phyloP scores from a whole-genome alignment of 768 basidiomycete genomes.

The Termitomyces bulborhizus region DNA sequence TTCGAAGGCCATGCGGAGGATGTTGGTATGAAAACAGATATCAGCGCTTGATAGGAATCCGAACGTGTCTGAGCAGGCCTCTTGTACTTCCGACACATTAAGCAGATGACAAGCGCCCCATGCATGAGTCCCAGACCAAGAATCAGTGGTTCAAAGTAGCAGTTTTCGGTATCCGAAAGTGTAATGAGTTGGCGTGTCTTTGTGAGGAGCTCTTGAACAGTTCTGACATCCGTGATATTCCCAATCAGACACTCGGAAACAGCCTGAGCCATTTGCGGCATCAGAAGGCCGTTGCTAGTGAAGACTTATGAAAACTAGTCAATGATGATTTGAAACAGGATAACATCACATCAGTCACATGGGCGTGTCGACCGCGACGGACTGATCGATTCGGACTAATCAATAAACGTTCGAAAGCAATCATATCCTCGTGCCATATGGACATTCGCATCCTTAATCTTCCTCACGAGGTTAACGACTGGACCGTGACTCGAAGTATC shows the following conservation, averaged over 20 bases:
- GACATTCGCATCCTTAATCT: constrained; percentile 30
- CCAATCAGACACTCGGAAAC: background rate
- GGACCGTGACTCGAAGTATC: constrained; percentile 52
- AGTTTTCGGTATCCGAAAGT: background rate
- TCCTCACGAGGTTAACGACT: constrained; percentile 39
- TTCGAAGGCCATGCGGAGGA: constrained; percentile 37
- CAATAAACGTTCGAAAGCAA: constrained; percentile 1
- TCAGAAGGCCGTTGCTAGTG: background rate
- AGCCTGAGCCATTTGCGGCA: background rate
- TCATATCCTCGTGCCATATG: constrained; percentile 20
- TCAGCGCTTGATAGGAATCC: constrained; percentile 28
- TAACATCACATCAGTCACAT: background rate
- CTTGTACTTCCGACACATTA: background rate
- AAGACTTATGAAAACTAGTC: too few species aligned
- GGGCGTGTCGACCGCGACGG: background rate
- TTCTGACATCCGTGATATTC: background rate
- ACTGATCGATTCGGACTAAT: background rate
- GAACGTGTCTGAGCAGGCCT: background rate
- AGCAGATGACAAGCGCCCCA: background rate
- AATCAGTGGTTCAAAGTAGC: background rate
- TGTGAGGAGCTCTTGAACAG: background rate
- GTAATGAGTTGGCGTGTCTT: background rate
- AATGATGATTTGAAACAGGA: background rate
- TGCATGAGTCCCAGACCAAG: background rate
- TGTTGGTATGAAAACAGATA: constrained; percentile 35